Conservation (phyloP, 179 eudicot species). For the Heliamphora pulchella region DNA sequence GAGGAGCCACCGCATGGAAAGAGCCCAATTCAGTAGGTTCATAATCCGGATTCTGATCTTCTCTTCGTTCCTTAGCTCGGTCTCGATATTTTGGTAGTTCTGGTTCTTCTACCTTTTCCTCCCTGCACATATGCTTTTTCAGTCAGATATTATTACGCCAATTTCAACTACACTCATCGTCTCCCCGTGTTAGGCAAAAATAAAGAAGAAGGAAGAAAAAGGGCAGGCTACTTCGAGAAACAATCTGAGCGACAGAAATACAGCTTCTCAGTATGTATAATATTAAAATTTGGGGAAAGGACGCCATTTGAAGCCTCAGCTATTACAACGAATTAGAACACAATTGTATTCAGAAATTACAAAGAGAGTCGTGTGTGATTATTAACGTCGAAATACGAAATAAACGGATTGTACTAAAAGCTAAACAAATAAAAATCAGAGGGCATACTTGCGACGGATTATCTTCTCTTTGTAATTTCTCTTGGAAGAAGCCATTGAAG, state of each 20-base stretch:
- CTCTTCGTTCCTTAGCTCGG: constrained; percentile 92
- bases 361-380: background rate
- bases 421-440: background rate
- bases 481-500: constrained; percentile 26
- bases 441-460: constrained; percentile 38
- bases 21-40: constrained; percentile 70
- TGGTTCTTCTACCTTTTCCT: constrained; percentile 79
- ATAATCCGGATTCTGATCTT: constrained; percentile 95
- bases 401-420: background rate
- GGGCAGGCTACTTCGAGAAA: background rate
- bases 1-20: constrained; percentile 97
- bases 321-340: background rate
- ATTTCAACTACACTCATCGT: background rate
- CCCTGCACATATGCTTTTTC: constrained; percentile 32
- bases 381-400: background rate
- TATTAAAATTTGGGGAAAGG: background rate
- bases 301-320: background rate
- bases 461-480: constrained; percentile 38
- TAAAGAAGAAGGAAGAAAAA: background rate
- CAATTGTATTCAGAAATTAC: background rate
- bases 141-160: background rate
- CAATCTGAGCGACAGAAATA: background rate
- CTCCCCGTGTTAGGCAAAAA: no score
- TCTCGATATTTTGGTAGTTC: constrained; percentile 79
- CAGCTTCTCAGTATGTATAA: background rate